These are phyloP conservation scores for Coniochaeta ligniaria DNA, from an alignment of 2,329 filamentous ascomycete genomes.

Conservation along the genomic window DNA sequence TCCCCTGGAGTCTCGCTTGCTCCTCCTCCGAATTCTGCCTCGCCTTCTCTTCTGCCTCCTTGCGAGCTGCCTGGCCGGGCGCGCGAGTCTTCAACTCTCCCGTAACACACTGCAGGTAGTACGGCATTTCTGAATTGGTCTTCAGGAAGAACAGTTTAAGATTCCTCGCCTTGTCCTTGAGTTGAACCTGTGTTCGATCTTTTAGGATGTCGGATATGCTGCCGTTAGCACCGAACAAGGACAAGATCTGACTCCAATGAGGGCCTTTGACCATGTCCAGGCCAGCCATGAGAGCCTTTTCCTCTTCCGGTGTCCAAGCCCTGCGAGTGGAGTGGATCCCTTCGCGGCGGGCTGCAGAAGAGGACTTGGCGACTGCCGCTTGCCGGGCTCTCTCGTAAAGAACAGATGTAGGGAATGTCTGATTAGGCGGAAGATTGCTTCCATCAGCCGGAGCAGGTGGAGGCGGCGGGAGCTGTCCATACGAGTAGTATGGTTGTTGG, in stretches of 20 bases:
- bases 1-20: conserved; percentile 52
- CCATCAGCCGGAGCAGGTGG: conserved; percentile 22
- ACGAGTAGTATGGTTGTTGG: conserved; percentile 8
- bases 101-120: conserved; percentile 79
- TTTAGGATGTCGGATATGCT: conserved; percentile 77
- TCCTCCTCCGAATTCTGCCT: conserved; percentile 53
- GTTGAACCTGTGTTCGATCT: conserved; percentile 82
- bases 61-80: conserved; percentile 63
- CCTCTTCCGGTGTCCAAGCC: conserved; percentile 84
- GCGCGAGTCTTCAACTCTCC: conserved; percentile 83
- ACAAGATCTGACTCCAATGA: conserved; percentile 88
- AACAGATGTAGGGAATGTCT: conserved; percentile 45
- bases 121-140: conserved; percentile 83
- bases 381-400: conserved; percentile 54
- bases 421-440: conserved; percentile 43
- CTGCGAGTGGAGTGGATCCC: conserved; percentile 58
- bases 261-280: conserved; percentile 84
- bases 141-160: conserved; percentile 89
- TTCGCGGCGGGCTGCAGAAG: conserved; percentile 47
- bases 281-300: conserved; percentile 82
- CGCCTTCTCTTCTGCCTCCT: conserved; percentile 59
- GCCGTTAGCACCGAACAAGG: conserved; percentile 73
- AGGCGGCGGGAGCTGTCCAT: conserved; percentile 19
- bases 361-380: conserved; percentile 49
- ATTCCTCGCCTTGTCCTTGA: conserved; percentile 89